Evolutionary conservation across 371 early-diverging fungal species (phyloP).

Genomic region (Rhizopus sp.): DNA sequence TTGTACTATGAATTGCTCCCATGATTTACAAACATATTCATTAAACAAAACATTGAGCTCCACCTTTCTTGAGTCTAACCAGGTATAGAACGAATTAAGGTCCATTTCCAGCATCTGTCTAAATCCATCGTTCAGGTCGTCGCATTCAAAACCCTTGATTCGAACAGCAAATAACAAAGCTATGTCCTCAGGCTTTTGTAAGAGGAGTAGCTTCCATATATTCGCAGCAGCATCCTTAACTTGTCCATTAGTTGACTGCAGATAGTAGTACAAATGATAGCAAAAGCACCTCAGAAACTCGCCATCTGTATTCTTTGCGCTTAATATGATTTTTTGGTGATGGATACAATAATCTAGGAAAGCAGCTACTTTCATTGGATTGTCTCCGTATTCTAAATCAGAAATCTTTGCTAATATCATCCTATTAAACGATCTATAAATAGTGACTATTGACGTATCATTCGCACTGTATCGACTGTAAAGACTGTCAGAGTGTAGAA

Average conservation of each 20-base stretch:
- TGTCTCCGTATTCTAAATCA: conserved; percentile 40
- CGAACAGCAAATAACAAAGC: conserved; percentile 43
- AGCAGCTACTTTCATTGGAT: conserved; percentile 36
- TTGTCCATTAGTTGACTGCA: conserved; percentile 45
- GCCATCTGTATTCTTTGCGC: conserved; percentile 56
- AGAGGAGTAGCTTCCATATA: conserved; percentile 61
- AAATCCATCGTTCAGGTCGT: conserved; percentile 69
- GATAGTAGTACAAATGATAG: conserved; percentile 63
- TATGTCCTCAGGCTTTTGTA: conserved; percentile 60
- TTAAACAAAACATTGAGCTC: conserved; percentile 54
- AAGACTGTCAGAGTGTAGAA: conserved; percentile 39
- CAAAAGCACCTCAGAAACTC: conserved; percentile 68
- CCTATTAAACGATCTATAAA: conserved; percentile 60
- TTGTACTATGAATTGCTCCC: conserved; percentile 58
- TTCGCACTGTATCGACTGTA: conserved; percentile 19
- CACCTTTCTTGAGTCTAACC: conserved; percentile 57
- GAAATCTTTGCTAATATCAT: conserved; percentile 59
- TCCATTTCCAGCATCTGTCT: conserved; percentile 57
- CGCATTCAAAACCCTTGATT: conserved; percentile 52
- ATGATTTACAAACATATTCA: conserved; percentile 59
- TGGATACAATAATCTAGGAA: conserved; percentile 67
- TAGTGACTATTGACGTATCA: conserved; percentile 23
- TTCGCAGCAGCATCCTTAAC: conserved; percentile 54
- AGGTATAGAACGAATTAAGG: conserved; percentile 50
- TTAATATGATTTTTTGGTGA: conserved; percentile 69